These are phyloP conservation scores for Arthroderma uncinatum DNA, from an alignment of 2,329 filamentous ascomycete genomes.

Conservation along the genomic window DNA sequence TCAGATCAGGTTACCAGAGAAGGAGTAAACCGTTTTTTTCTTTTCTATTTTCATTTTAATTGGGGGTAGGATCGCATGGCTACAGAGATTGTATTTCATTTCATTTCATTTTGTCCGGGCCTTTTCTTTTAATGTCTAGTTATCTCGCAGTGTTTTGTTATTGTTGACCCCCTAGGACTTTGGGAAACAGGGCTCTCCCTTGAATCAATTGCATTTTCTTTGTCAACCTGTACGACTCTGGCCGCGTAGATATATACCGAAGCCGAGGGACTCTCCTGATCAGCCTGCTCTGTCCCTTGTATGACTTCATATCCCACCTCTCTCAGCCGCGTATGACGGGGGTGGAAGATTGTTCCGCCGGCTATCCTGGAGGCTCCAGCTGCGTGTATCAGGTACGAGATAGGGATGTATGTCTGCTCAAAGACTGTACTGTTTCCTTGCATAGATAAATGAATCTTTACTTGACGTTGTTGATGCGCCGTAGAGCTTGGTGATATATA, in stretches of 20 bases:
- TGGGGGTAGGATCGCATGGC: slow-evolving; percentile 1
- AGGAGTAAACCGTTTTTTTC: slow-evolving; percentile 21
- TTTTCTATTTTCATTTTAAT: not conserved
- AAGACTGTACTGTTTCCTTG: not conserved
- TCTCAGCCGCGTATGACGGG: not conserved
- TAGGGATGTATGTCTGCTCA: no score
- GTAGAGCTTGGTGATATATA: not conserved
- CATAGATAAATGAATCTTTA: not conserved
- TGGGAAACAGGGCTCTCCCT: not conserved
- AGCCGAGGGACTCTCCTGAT: not conserved
- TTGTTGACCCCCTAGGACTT: not conserved
- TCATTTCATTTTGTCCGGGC: not conserved
- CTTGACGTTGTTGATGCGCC: not conserved
- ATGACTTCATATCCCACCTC: not conserved
- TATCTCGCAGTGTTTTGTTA: not conserved
- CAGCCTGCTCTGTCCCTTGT: not conserved
- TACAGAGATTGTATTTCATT: not conserved
- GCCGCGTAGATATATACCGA: not conserved
- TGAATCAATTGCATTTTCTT: not conserved
- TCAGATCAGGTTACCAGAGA: slow-evolving; percentile 20
- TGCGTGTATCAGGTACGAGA: not conserved
- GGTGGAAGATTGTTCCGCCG: not conserved
- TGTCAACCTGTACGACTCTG: not conserved
- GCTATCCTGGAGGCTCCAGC: not conserved
- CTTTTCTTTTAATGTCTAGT: not conserved